Base-by-base conservation (phyloP, 352 stramenopile species). In the Pythium rhizo-oryzae region DNA sequence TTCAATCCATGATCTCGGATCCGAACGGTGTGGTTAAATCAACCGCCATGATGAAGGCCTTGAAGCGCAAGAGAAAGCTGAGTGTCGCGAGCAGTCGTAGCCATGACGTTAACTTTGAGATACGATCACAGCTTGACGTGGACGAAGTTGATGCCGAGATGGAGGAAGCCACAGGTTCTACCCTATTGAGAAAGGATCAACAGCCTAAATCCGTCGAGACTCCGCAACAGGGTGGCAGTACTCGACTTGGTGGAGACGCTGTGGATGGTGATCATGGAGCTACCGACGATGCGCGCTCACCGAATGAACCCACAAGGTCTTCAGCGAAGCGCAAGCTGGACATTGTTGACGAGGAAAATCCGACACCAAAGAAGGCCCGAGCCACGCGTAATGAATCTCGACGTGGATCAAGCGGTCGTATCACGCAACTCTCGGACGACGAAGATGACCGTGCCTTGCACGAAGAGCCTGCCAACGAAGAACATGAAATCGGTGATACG, bases 1-100 rank as follows among this genome's bases (percentile, higher is more conserved):
- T 95, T 39, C 78, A 89, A 33, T 66, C 64, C 1, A 25, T 74
- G 24, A 74, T 74, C 25, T 74, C 67, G 5, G 49, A 69, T 54
- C 55, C 61, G 2, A 50, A 69, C 19, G 67, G 60, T 18, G 56
- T 69, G 8, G 67, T 69, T 19, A 69, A 62, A 46, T 67, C 67
- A 2, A 56, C 47, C 0, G 57, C 54, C 8, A 23, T 54, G 16
- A 21, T 52, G 33, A 64, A 59, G 35, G 54, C 56, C 13, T 37
- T 74, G 46, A 74, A 74, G 43, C 54, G 67, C 4, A 74, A 74
- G 54, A 56, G 46, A 8, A 69, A 66, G 37, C 18, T 52, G 23
- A 63, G 55, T 39, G 33, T 62, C 11, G 39, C 11, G 0, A 74
- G 21, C 37, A 66, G 39, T 39, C 55, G 51, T n/a, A 49, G 7